These are phyloP conservation scores for Botrytis hyacinthi DNA, from an alignment of 2,329 filamentous ascomycete genomes.

Conservation along the genomic window DNA sequence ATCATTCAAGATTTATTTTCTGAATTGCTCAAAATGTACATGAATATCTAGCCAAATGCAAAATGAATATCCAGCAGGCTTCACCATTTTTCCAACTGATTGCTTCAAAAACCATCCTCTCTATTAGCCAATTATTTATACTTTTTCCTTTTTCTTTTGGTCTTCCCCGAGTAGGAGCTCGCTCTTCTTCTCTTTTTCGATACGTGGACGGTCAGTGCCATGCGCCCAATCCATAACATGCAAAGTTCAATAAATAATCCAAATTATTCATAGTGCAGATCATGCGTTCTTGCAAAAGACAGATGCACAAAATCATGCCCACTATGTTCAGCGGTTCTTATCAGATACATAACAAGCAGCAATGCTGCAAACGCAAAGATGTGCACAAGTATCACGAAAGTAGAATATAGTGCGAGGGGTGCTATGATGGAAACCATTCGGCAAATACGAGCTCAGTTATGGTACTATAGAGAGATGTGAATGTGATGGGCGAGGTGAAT, in stretches of 20 bases:
- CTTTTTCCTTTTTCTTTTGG: neutral
- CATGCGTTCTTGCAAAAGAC: neutral
- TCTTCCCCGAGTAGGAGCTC: neutral
- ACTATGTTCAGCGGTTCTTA: neutral
- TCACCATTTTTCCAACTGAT: neutral
- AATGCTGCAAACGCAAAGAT: neutral
- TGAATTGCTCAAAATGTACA: neutral
- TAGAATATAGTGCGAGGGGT: conserved; percentile 35
- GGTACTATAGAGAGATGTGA: conserved; percentile 56
- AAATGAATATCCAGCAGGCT: neutral
- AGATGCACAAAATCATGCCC: neutral
- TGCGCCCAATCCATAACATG: neutral
- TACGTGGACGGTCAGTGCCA: neutral
- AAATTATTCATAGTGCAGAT: neutral
- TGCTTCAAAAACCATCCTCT: neutral
- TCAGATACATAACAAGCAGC: neutral
- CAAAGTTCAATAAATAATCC: neutral
- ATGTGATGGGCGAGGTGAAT: conserved; percentile 54
- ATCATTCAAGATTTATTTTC: neutral
- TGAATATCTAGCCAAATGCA: neutral
- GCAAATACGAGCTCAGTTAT: conserved; percentile 55
- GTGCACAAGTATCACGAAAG: neutral
- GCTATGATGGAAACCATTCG: conserved; percentile 52
- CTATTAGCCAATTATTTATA: neutral
- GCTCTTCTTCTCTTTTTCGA: neutral